These are phyloP conservation scores for Antitrichia curtipendula DNA, from an alignment of 225 moss, liverwort and hornwort genomes.

Conservation along the genomic window DNA sequence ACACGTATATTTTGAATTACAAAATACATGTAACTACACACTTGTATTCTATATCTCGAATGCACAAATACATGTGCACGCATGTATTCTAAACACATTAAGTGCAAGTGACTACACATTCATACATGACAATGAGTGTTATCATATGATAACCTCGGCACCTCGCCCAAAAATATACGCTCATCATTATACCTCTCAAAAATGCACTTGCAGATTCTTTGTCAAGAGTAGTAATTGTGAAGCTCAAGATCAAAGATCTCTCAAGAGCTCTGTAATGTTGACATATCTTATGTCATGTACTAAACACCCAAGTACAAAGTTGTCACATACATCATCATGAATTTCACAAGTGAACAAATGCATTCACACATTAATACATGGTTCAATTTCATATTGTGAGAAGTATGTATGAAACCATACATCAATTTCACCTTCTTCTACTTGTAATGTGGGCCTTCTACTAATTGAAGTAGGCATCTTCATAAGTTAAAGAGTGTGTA, in stretches of 20 bases:
- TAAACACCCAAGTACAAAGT: neutral
- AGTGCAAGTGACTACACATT: neutral
- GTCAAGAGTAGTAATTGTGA: neutral
- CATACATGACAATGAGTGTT: neutral
- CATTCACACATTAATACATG: neutral
- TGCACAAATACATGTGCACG: neutral
- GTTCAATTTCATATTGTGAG: neutral
- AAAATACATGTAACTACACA: neutral
- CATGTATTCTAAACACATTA: neutral
- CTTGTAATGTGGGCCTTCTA: neutral
- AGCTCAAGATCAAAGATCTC: neutral
- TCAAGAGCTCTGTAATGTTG: neutral
- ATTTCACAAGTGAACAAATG: neutral
- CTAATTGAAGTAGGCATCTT: neutral
- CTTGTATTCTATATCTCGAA: too few species aligned
- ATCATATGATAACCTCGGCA: too few species aligned
- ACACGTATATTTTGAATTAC: neutral
- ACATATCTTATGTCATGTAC: neutral
- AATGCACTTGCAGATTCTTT: neutral
- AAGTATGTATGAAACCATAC: neutral
- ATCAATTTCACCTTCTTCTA: neutral
- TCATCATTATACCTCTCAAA: neutral
- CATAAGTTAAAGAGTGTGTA: neutral
- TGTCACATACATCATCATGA: neutral
- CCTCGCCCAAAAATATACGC: neutral